Percentiles rank a stretch among this genome's conserved stretches.
Evolutionary conservation across 2,329 filamentous ascomycete species (phyloP).

Genomic region (Sporothrix phasma): DNA sequence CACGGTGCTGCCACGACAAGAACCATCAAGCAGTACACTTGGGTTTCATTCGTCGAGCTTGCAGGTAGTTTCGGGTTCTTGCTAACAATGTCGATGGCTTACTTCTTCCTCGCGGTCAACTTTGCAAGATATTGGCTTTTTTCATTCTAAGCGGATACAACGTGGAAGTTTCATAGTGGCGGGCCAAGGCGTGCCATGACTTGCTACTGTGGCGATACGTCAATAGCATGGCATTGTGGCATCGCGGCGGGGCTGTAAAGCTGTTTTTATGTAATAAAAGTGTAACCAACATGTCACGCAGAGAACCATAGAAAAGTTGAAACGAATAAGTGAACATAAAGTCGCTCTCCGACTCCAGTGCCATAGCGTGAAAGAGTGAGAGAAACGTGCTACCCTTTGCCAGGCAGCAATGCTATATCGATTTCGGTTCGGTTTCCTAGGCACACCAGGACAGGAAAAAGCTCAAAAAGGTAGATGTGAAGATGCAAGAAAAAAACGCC

Average conservation of each 20-base stretch:
- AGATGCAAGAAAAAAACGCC: slow-evolving; percentile 8
- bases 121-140: neutral
- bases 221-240: neutral
- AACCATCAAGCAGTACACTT: neutral
- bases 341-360: neutral
- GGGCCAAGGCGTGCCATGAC: neutral
- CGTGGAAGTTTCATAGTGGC: neutral
- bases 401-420: slow-evolving; percentile 4
- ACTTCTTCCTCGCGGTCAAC: neutral
- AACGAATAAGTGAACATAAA: neutral
- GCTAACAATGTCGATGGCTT: neutral
- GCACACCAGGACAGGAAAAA: slow-evolving; percentile 1
- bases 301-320: neutral
- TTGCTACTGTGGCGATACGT: neutral
- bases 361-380: neutral
- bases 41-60: neutral
- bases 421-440: slow-evolving; percentile 1
- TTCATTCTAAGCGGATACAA: neutral
- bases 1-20: slow-evolving; percentile 6
- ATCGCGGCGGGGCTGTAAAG: neutral
- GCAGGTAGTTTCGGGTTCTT: neutral
- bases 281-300: neutral
- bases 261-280: neutral
- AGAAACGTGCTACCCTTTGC: neutral
- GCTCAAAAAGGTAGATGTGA: neutral